Conservation (phyloP, 768 basidiomycete species). For the Leccinellum rugosiceps region DNA sequence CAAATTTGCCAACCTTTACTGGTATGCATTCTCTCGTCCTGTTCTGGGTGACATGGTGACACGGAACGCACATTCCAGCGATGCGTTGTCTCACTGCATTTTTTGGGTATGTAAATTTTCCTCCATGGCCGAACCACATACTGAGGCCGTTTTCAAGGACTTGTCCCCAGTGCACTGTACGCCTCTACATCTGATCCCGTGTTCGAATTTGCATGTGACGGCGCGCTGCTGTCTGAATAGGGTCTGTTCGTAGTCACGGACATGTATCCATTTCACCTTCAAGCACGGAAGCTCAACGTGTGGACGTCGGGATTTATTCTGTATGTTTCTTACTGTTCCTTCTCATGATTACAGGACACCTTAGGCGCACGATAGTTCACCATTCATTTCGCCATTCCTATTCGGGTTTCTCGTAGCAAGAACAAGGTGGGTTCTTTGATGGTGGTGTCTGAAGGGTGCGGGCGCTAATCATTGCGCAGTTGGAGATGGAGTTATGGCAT, state of each 20-base stretch:
- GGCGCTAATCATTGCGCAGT: conserved; percentile 18
- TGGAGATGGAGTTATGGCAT: conserved; percentile 56
- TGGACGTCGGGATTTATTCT: conserved; percentile 54
- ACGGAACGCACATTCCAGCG: conserved; percentile 10
- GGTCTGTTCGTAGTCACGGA: conserved; percentile 47
- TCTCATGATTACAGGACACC: conserved; percentile 16
- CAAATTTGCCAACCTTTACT: conserved; percentile 44
- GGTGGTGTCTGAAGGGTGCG: too few species aligned
- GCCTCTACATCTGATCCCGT: neutral
- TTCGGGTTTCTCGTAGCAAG: conserved; percentile 30
- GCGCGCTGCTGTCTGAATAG: conserved; percentile 14
- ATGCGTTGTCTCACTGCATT: conserved; percentile 33
- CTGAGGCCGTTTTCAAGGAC: conserved; percentile 31
- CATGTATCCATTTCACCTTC: conserved; percentile 53
- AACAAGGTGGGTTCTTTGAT: conserved; percentile 10
- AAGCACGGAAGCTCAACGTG: conserved; percentile 48
- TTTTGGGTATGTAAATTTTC: conserved; percentile 23
- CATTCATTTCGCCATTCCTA: conserved; percentile 30
- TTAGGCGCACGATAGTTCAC: conserved; percentile 28
- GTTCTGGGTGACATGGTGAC: neutral
- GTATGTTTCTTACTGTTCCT: conserved; percentile 40
- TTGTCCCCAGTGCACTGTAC: conserved; percentile 49
- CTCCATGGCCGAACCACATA: neutral
- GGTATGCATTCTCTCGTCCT: conserved; percentile 25
- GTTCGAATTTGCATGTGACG: neutral